A percentile compares a stretch with the other conserved stretches of the same genome.
Evolutionary conservation across 495 filamentous ascomycete genomes (phyloP).

Genomic region (Hypoxylon crocopeplum): DNA sequence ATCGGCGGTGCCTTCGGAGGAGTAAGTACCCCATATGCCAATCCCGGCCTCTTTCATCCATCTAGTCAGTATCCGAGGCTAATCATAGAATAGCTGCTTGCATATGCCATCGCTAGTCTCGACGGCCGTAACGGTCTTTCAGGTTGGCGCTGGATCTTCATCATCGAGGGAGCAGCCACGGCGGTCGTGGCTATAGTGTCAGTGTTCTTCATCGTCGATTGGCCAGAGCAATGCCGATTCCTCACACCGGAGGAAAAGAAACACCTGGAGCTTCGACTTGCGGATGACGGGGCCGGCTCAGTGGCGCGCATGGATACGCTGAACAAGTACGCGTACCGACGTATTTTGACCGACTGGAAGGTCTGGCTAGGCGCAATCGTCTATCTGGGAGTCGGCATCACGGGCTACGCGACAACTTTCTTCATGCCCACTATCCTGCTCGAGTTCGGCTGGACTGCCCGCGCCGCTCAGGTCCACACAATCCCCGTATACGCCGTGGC

Average conservation of each 20-base stretch:
- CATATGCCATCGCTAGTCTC: constrained; percentile 64
- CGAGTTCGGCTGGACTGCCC: constrained; percentile 61
- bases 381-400: constrained; percentile 59
- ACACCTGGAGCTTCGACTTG: constrained; percentile 52
- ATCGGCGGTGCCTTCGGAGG: constrained; percentile 68
- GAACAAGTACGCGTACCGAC: constrained; percentile 52
- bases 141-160: constrained; percentile 59
- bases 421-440: constrained; percentile 64
- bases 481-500: constrained; percentile 65
- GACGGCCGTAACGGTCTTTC: constrained; percentile 55
- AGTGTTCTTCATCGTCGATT: constrained; percentile 63
- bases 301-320: constrained; percentile 56
- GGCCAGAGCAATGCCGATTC: constrained; percentile 60
- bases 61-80: neutral
- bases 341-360: constrained; percentile 62
- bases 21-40: constrained; percentile 31
- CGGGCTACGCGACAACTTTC: constrained; percentile 58
- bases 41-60: neutral
- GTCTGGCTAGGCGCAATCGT: constrained; percentile 59
- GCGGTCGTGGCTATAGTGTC: constrained; percentile 51
- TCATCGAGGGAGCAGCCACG: constrained; percentile 63
- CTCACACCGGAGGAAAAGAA: constrained; percentile 54
- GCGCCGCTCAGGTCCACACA: constrained; percentile 59
- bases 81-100: constrained; percentile 52
- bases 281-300: constrained; percentile 46